Evolutionary conservation across 208 protist genomes (phyloP).

Genomic region (Trypanosoma boissoni): DNA sequence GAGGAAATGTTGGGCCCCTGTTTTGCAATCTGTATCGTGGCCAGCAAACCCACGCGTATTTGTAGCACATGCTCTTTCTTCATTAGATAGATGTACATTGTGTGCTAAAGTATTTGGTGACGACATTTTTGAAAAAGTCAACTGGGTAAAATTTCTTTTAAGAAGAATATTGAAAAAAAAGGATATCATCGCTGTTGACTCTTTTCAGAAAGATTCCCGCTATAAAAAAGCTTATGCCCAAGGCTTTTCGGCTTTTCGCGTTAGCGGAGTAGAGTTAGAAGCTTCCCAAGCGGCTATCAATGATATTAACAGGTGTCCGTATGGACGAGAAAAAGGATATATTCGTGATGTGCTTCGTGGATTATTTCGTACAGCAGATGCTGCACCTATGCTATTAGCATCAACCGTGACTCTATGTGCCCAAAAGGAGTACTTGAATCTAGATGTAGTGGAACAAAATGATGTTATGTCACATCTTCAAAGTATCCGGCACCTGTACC

Average conservation of each 20-base stretch:
- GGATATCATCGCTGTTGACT: not conserved
- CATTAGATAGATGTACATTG: not conserved
- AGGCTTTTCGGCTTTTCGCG: constrained; percentile 9
- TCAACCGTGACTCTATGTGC: constrained; percentile 1
- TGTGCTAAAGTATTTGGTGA: not conserved
- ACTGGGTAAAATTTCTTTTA: constrained; percentile 15
- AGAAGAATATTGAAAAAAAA: not conserved
- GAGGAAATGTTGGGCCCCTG: not conserved
- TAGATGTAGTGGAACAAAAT: constrained; percentile 12
- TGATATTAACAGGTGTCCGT: not conserved
- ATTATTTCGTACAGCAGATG: constrained; percentile 20
- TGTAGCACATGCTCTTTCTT: not conserved
- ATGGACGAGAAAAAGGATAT: constrained; percentile 8
- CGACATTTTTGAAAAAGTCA: constrained; percentile 3
- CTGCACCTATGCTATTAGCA: constrained; percentile 15
- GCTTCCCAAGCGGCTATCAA: constrained; percentile 1
- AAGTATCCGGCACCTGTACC: constrained; percentile 12
- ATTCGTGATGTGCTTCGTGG: constrained; percentile 23
- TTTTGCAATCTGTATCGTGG: constrained; percentile 15
- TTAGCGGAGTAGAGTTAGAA: constrained; percentile 12
- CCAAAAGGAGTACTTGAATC: constrained; percentile 9
- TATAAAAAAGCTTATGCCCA: constrained; percentile 10
- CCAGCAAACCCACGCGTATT: constrained; percentile 6
- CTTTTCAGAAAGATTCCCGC: not conserved
- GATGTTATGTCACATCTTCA: constrained; percentile 12